Percentiles rank a stretch among this genome's conserved stretches.
These are phyloP conservation scores for Blastomyces silverae DNA, from an alignment of 2,329 filamentous ascomycete species.

Conservation along the genomic window DNA sequence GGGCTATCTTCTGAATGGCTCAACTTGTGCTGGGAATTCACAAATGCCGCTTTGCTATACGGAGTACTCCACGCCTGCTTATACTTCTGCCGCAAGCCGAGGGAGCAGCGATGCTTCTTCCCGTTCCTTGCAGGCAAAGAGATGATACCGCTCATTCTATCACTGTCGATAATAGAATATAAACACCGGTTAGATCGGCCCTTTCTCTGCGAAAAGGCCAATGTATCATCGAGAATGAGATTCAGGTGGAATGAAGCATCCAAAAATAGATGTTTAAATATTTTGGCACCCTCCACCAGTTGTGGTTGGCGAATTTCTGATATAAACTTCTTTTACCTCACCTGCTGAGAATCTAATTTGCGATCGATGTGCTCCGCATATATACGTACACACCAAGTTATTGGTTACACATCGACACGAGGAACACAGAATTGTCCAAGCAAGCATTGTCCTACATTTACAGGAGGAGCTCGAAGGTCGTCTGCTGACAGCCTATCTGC, in stretches of 20 bases:
- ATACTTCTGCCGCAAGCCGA: too few relatives aligned
- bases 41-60: too few relatives aligned
- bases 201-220: not conserved
- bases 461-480: too few relatives aligned
- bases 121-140: too few relatives aligned
- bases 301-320: not conserved
- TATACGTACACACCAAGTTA: not conserved
- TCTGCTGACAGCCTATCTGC: not conserved
- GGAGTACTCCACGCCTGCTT: too few relatives aligned
- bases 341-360: not conserved
- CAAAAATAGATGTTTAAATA: not conserved
- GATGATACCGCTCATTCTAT: not conserved
- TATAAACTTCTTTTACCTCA: not conserved
- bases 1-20: too few relatives aligned
- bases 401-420: too few relatives aligned
- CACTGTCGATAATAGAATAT: not conserved
- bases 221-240: not conserved
- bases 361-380: not conserved
- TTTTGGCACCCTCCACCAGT: not conserved
- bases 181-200: not conserved
- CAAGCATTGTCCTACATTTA: not conserved
- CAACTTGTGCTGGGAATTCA: too few relatives aligned
- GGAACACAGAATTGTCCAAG: not conserved
- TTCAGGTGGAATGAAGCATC: not conserved
- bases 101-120: too few relatives aligned